These are phyloP conservation scores for Aspergillaceae sp. DNA, from an alignment of 2,329 filamentous ascomycete species.

Conservation along the genomic window DNA sequence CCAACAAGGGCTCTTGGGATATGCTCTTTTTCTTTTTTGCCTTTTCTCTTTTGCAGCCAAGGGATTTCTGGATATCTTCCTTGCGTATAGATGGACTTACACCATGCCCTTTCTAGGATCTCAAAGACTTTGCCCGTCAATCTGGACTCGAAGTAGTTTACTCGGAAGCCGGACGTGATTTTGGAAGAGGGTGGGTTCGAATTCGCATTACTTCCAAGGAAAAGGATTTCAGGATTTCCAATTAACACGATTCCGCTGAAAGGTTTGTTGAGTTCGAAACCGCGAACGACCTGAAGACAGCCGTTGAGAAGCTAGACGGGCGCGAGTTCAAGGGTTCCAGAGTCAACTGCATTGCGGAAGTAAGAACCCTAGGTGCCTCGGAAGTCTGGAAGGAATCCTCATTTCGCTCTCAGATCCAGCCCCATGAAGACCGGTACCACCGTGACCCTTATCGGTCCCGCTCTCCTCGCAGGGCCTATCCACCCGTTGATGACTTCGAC, in stretches of 20 bases:
- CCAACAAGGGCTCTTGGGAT: conserved; percentile 1
- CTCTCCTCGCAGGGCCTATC: conserved; percentile 61
- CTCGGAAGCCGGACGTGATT: conserved; percentile 88
- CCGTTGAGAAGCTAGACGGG: conserved; percentile 89
- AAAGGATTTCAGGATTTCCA: conserved; percentile 3
- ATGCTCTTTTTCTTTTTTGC: background rate
- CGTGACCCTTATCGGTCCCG: conserved; percentile 71
- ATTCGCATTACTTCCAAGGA: conserved; percentile 9
- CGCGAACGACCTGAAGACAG: conserved; percentile 75
- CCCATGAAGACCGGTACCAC: conserved; percentile 57
- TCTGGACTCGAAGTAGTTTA: conserved; percentile 97
- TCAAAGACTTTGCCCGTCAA: conserved; percentile 98
- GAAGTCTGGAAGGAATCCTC: conserved; percentile 14
- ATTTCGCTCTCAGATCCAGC: conserved; percentile 53
- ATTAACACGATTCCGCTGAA: conserved; percentile 17
- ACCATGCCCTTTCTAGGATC: conserved; percentile 76
- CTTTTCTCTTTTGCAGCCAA: conserved; percentile 1
- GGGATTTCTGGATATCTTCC: conserved; percentile 9
- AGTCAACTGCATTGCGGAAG: conserved; percentile 81
- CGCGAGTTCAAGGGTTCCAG: conserved; percentile 85
- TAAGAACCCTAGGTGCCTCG: conserved; percentile 41
- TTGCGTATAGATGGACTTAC: conserved; percentile 64
- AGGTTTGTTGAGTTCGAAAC: conserved; percentile 99
- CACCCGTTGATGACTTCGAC: conserved; percentile 69
- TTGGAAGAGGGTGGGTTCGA: conserved; percentile 73